Percentiles rank a stretch among this genome's conserved stretches.
These are phyloP conservation scores for Arthrobotrys musiformis DNA, from an alignment of 2,329 filamentous ascomycete genomes.

Conservation along the genomic window DNA sequence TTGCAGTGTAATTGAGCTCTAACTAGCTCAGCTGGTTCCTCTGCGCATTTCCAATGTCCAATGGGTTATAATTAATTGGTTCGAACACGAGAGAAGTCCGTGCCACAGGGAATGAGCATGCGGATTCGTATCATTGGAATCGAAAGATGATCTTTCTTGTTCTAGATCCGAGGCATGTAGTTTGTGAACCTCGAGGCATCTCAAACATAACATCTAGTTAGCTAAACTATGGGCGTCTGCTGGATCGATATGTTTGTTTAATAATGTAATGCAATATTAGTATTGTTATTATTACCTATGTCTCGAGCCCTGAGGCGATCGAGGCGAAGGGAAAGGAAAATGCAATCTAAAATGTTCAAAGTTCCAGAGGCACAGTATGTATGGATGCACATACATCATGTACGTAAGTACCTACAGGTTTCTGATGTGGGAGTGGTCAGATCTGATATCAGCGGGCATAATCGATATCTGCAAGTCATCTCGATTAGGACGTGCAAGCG, in stretches of 20 bases:
- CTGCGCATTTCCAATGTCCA: no score
- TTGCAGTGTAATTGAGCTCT: slow-evolving; percentile 15
- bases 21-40: slow-evolving; percentile 8
- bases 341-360: slow-evolving; percentile 1
- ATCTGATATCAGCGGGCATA: slow-evolving; percentile 56
- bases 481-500: slow-evolving; percentile 43
- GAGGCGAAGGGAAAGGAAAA: slow-evolving; percentile 7
- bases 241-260: slow-evolving; percentile 2
- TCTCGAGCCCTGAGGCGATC: slow-evolving; percentile 9
- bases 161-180: slow-evolving; percentile 26
- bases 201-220: slow-evolving; percentile 6
- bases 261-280: background rate
- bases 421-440: slow-evolving; percentile 36
- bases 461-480: slow-evolving; percentile 54
- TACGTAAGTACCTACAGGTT: no score
- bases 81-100: slow-evolving; percentile 20
- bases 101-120: slow-evolving; percentile 26
- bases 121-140: slow-evolving; percentile 36
- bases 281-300: background rate
- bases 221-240: background rate
- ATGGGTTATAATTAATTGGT: background rate
- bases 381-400: no score
- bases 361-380: background rate
- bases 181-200: slow-evolving; percentile 27
- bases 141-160: slow-evolving; percentile 7